A percentile compares a stretch with the other conserved stretches of the same genome.
phyloP scores from a whole-genome alignment of 2,329 filamentous ascomycete genomes.

The Colletotrichum cordylinicola region DNA sequence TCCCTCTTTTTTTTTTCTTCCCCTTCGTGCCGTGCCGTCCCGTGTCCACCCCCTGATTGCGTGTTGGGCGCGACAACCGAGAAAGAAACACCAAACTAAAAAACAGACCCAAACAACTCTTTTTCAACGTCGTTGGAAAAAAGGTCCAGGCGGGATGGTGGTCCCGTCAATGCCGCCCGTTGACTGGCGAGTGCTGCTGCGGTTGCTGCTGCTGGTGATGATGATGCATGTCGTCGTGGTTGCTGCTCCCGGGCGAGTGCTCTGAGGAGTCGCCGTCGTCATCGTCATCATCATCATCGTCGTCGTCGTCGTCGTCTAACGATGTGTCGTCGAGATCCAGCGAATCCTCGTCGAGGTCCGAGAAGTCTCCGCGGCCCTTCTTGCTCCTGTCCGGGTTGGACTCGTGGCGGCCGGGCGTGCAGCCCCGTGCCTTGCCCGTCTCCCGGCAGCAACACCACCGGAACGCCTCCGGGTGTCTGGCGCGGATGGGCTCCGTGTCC shows the following conservation, averaged over 20 bases:
- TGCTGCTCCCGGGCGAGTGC: neutral
- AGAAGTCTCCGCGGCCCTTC: conserved; percentile 20
- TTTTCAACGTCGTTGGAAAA: neutral
- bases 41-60: neutral
- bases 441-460: conserved; percentile 22
- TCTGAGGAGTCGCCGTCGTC: neutral
- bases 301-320: neutral
- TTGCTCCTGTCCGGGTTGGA: conserved; percentile 20
- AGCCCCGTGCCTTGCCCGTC: conserved; percentile 9
- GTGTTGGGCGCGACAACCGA: neutral
- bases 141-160: neutral
- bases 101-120: neutral
- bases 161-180: neutral
- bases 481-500: conserved; percentile 19
- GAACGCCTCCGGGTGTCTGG: conserved; percentile 18
- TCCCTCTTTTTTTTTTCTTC: neutral
- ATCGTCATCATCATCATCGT: neutral
- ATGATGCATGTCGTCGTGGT: neutral
- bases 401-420: conserved; percentile 17
- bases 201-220: neutral
- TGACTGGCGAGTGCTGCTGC: neutral
- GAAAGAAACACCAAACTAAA: neutral
- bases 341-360: conserved; percentile 15
- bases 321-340: conserved; percentile 4
- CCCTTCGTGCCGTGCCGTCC: neutral